Base-by-base conservation (phyloP, 1,284 basidiomycete species). In the Ceratobasidium sp. region DNA sequence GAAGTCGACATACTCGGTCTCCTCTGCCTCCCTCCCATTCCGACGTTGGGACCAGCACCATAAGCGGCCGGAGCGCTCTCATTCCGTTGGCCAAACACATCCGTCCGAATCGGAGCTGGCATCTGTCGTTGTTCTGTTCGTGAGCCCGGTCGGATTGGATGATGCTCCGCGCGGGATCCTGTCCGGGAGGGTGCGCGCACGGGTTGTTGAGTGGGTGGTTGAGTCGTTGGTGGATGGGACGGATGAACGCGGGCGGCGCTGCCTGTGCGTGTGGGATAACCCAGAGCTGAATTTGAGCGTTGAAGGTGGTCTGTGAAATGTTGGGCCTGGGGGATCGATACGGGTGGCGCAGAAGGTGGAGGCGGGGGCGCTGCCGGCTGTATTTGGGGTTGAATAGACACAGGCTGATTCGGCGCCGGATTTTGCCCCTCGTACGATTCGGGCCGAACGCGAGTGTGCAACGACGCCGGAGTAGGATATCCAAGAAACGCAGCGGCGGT, bases 111-210 rank as follows among this genome's bases (percentile, higher is more conserved):
- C 61, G 61, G 23, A 9, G 59, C 23, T 13, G 38, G 56, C 54
- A 44, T 56, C 13, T 57, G 44, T 1, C 50, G 46, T 33, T 73
- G 70, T 56, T 73, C 70, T 23, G 70, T 57, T 61, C 70, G 59
- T 1, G 70, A 73, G 6, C 70, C 59, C 10, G 70, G 59, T 38
- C 70, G 33, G 33, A 33, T 4, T 33, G 33, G 33, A 4, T 33
- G 70, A 26, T 62, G 54, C 15, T 73, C 70, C 4, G 70, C 71
- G 76, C 76, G 76, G 78, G 78, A 74, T 74, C 78, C 80, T 78
- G 66, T 46, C 6, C 67, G 44, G 40, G 62, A 56, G 40, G 68
- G 68, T 17, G 46, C 76, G 12, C 61, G 44, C 2, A 28, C n/a
- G 44, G 46, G 56, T n/a, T 20, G 52, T 42, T 48, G 10, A 0